Evolutionary conservation across 1,284 basidiomycete species (phyloP).

Genomic region (Trametes versicolor): DNA sequence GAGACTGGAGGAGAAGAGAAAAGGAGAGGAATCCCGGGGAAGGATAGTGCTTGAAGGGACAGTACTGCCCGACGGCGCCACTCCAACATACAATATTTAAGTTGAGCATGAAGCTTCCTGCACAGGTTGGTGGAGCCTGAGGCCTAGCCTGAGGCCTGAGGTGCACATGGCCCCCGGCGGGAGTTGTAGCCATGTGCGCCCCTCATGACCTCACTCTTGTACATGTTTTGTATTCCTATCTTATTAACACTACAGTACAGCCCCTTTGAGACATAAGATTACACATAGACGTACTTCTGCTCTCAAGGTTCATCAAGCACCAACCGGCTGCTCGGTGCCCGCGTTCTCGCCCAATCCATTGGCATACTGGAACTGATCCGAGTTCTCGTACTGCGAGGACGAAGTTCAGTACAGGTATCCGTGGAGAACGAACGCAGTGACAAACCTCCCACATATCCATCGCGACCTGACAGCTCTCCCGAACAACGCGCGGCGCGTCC

Average conservation of each 20-base stretch:
- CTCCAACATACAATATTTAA: too few relatives aligned
- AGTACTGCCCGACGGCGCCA: too few relatives aligned
- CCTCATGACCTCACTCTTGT: not conserved
- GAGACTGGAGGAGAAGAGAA: too few relatives aligned
- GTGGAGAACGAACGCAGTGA: conserved; percentile 7
- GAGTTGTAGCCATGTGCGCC: too few relatives aligned
- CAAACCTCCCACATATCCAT: conserved; percentile 96
- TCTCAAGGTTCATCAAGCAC: conserved; percentile 6
- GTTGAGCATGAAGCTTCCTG: too few relatives aligned
- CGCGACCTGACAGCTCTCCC: conserved; percentile 96
- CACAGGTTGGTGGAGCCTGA: too few relatives aligned
- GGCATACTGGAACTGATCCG: conserved; percentile 89
- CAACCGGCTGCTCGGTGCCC: conserved; percentile 20
- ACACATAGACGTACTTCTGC: conserved; percentile 17
- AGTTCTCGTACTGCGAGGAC: conserved; percentile 82
- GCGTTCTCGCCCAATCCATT: conserved; percentile 54
- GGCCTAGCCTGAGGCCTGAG: too few relatives aligned
- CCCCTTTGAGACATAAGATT: conserved; percentile 11
- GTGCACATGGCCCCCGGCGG: too few relatives aligned
- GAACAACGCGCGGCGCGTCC: conserved; percentile 89
- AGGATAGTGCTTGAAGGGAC: too few relatives aligned
- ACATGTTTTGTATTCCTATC: not conserved
- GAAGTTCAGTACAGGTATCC: not conserved
- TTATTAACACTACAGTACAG: conserved; percentile 19
- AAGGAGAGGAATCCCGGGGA: too few relatives aligned